phyloP scores from a whole-genome alignment of 345 rosid species.

The Eucalyptus guilfoylei region DNA sequence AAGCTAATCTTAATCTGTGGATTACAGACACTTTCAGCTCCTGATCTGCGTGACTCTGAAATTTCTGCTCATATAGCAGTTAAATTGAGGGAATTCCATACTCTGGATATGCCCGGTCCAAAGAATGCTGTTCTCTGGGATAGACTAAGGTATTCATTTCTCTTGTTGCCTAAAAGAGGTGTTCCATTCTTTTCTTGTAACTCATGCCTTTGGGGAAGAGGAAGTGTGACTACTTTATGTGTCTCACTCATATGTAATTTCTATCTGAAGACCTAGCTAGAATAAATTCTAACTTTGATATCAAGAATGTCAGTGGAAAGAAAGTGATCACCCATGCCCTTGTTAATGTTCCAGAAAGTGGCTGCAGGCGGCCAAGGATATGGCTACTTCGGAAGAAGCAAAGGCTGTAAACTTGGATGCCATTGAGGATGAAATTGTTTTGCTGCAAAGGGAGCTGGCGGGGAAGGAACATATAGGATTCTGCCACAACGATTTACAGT shows the following conservation, averaged over 20 bases:
- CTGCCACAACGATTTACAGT: slow-evolving; percentile 95
- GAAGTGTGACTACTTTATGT: not conserved
- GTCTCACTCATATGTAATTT: not conserved
- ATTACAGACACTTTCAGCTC: slow-evolving; percentile 65
- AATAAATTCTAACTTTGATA: not conserved
- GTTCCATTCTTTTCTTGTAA: not conserved
- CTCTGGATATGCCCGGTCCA: slow-evolving; percentile 54
- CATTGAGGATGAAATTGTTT: slow-evolving; percentile 45
- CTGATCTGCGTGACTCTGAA: slow-evolving; percentile 52
- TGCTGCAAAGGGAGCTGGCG: slow-evolving; percentile 42
- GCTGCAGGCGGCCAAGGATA: slow-evolving; percentile 45
- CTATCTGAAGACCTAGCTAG: not conserved
- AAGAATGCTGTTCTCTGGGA: slow-evolving; percentile 47
- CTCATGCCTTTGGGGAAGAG: not conserved
- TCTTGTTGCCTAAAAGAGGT: not conserved
- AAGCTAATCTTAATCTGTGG: not conserved
- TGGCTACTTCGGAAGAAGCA: slow-evolving; percentile 59
- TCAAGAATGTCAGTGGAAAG: not conserved
- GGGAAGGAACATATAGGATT: slow-evolving; percentile 40
- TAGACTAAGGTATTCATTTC: slow-evolving; percentile 33
- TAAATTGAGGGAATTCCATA: slow-evolving; percentile 73
- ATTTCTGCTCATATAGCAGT: slow-evolving; percentile 54
- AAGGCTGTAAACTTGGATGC: slow-evolving; percentile 46
- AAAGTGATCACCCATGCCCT: not conserved
- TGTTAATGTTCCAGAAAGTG: slow-evolving; percentile 39